Conservation (phyloP, 2,329 filamentous ascomycete genomes). For the Trichoderma sp. region DNA sequence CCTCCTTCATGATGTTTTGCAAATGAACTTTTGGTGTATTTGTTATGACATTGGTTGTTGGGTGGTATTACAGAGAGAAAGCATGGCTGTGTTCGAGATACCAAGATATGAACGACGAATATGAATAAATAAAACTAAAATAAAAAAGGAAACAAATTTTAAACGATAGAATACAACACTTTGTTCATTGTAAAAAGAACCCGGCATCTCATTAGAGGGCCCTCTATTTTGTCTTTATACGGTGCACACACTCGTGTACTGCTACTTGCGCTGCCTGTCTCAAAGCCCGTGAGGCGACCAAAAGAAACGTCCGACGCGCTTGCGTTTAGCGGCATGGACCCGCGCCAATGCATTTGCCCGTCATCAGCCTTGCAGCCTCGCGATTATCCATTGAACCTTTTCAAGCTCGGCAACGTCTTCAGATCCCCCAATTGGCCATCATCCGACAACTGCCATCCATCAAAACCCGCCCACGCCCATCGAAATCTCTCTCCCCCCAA, state of each 20-base stretch:
- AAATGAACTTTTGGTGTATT: not conserved
- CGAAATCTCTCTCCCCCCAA: not conserved
- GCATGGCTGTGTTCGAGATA: not conserved
- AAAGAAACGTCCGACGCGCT: constrained; percentile 15
- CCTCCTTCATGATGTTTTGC: constrained; percentile 58
- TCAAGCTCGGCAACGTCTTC: constrained; percentile 25
- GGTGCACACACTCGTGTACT: not conserved
- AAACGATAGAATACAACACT: too few relatives aligned
- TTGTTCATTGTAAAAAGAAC: not conserved
- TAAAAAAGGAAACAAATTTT: too few relatives aligned
- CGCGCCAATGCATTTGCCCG: constrained; percentile 23
- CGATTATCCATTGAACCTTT: constrained; percentile 25
- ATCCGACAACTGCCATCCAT: constrained; percentile 17
- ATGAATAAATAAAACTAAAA: not conserved
- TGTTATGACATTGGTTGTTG: not conserved
- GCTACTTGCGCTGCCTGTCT: not conserved
- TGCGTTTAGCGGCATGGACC: constrained; percentile 22
- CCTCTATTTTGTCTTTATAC: not conserved
- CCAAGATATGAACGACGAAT: not conserved
- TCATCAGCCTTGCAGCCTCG: constrained; percentile 40
- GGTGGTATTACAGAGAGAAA: not conserved
- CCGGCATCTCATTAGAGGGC: not conserved
- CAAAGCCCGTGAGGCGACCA: not conserved
- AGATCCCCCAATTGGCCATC: constrained; percentile 30
- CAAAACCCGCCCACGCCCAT: not conserved